Evolutionary conservation across 2,329 filamentous ascomycete species (phyloP), one percentile per base, ranked within the genome.

Genomic region (Colletotrichum sp.): DNA sequence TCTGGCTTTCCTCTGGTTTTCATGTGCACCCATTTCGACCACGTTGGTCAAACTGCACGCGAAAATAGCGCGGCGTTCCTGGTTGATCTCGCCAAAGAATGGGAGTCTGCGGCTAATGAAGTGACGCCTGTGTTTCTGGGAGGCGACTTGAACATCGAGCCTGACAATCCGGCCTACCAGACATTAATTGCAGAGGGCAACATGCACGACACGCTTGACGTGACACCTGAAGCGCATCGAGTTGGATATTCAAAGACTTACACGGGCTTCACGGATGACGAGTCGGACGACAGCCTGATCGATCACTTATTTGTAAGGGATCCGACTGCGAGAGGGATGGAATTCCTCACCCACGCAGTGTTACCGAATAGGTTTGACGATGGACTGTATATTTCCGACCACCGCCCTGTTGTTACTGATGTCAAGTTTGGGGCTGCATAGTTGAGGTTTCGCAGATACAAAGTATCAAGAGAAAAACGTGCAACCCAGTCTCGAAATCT

Each of bases 21-120:
- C 18, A 84, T 89, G 83, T 88, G 87, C 79, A 91, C 90, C 8
- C 90, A 91, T 79, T 85, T 91, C 18, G 90, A 91, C 78, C 84
- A 91, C 75, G 78, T 84, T 22, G 89, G 89, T 4, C 77, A 80
- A 6, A 78, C 79, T 5, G 83, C 87, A 4, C 83, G 89, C 8
- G 81, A 82, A 79, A 87, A 82, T 79, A 84, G 79, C 79, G 88
- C 78, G 79, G 85, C 81, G 78, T 86, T 80, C 7, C 80, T 90
- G 26, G 81, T 84, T 71, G 32, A 77, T 8, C n/a, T 84, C 6
- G 81, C 83, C 4, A 72, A 79, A 16, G 77, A 79, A n/a, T 84
- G 80, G 82, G 68, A 64, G 18, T 62, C 65, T 10, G 10, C 39
- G 3, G 34, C 52, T 5, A 30, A 26, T 10, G 63, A 63, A 18